phyloP scores from a whole-genome alignment of 306 rosid species.

The Echinosophora koreensis region DNA sequence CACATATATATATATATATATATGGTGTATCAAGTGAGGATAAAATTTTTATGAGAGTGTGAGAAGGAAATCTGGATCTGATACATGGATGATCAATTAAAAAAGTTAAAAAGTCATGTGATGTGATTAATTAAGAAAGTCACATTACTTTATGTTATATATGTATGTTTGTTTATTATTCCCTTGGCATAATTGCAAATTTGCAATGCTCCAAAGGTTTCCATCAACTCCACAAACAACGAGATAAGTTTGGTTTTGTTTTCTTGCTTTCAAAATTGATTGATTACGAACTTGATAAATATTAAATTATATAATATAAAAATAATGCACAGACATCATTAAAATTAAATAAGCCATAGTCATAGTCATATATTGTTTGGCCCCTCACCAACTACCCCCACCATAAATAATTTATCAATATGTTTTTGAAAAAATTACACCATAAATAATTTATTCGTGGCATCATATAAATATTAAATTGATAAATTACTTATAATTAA shows the following conservation, averaged over 20 bases:
- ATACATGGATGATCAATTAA: too few species aligned
- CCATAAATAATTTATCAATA: constrained; percentile 18
- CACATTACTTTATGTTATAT: too few species aligned
- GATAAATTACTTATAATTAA: background rate
- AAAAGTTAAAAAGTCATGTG: too few species aligned
- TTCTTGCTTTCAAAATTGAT: background rate
- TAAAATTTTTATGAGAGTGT: too few species aligned
- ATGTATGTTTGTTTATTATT: background rate
- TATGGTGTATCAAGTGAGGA: too few species aligned
- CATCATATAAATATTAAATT: background rate
- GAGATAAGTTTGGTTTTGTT: background rate
- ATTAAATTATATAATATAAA: too few species aligned
- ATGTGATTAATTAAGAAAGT: too few species aligned
- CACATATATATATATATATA: too few species aligned
- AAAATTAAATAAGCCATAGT: background rate
- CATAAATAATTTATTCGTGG: background rate
- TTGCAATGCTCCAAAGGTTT: background rate
- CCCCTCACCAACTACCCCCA: constrained; percentile 5
- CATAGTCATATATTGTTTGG: constrained; percentile 16
- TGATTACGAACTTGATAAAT: too few species aligned
- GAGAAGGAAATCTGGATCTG: too few species aligned
- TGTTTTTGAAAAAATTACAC: background rate
- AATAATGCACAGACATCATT: too few species aligned
- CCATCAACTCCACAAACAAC: background rate
- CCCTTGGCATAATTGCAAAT: background rate